phyloP scores from a whole-genome alignment of 805 yeast genomes.

The Saccharomycopsis guyanensis region DNA sequence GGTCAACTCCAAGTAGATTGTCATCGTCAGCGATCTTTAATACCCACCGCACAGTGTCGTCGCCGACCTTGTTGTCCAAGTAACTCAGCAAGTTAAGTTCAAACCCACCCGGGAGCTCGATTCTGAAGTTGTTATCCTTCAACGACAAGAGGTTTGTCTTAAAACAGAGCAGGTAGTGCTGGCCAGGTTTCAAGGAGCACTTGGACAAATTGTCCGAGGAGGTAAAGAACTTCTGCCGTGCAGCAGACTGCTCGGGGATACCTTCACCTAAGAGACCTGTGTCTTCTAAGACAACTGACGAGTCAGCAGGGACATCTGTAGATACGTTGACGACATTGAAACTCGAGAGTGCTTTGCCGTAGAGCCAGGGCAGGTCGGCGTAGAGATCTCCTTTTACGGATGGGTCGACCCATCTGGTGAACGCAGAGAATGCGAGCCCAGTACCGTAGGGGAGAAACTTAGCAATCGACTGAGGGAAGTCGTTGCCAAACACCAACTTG shows the following conservation, averaged over 20 bases:
- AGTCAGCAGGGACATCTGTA: constrained; percentile 16
- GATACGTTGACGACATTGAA: constrained; percentile 39
- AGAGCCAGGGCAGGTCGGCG: constrained; percentile 52
- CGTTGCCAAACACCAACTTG: constrained; percentile 61
- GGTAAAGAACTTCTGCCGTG: constrained; percentile 40
- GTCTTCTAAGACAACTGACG: constrained; percentile 20
- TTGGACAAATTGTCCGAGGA: constrained; percentile 30
- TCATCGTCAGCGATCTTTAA: constrained; percentile 26
- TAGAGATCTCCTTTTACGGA: constrained; percentile 57
- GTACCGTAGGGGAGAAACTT: constrained; percentile 51
- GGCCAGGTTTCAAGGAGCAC: constrained; percentile 34
- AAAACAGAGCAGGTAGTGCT: constrained; percentile 42
- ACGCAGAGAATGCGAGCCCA: constrained; percentile 47
- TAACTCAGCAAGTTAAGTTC: constrained; percentile 36
- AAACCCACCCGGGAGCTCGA: constrained; percentile 47
- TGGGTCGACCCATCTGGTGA: constrained; percentile 54
- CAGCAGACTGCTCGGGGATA: constrained; percentile 30
- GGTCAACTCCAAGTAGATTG: constrained; percentile 17
- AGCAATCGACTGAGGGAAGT: constrained; percentile 50
- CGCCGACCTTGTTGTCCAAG: constrained; percentile 36
- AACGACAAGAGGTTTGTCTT: constrained; percentile 47
- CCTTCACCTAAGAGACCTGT: constrained; percentile 19
- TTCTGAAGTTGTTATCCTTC: constrained; percentile 41
- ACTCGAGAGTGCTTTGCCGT: constrained; percentile 53
- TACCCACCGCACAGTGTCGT: constrained; percentile 36